Percentiles rank a stretch among this genome's conserved stretches.
Conservation (phyloP, 306 rosid genomes). For the Ochetophila trinervis region DNA sequence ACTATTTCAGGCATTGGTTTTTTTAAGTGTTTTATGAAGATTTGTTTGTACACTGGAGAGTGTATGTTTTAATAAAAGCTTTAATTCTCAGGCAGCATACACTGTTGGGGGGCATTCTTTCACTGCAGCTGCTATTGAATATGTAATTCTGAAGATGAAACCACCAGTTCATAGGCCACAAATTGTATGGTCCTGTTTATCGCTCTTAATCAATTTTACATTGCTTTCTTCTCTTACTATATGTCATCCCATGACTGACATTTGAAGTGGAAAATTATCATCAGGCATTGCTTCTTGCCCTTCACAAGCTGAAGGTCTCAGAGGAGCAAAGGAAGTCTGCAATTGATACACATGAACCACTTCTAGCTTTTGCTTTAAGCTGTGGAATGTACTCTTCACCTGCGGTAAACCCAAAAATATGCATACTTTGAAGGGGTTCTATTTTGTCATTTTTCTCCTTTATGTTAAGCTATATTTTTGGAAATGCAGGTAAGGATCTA, state of each 20-base stretch:
- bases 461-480: neutral
- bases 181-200: constrained; percentile 40
- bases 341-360: constrained; percentile 49
- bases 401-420: constrained; percentile 40
- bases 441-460: neutral
- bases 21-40: too few relatives aligned
- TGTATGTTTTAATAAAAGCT: neutral
- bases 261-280: constrained; percentile 13
- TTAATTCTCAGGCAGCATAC: constrained; percentile 54
- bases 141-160: constrained; percentile 61
- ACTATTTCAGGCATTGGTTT: too few relatives aligned
- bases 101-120: constrained; percentile 70
- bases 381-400: constrained; percentile 75
- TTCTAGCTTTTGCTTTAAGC: constrained; percentile 58
- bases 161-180: constrained; percentile 83
- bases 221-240: constrained; percentile 10
- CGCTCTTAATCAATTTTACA: neutral
- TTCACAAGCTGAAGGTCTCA: constrained; percentile 63
- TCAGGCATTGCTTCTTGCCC: constrained; percentile 79
- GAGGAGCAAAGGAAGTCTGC: constrained; percentile 59
- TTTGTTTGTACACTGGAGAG: neutral
- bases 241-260: constrained; percentile 18
- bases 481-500: constrained; percentile 53
- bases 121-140: constrained; percentile 66
- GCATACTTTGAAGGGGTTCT: neutral